Evolutionary conservation across 2,329 filamentous ascomycete species (phyloP), one percentile per base, ranked within the genome.

Genomic region (Tolypocladium endophyticum): DNA sequence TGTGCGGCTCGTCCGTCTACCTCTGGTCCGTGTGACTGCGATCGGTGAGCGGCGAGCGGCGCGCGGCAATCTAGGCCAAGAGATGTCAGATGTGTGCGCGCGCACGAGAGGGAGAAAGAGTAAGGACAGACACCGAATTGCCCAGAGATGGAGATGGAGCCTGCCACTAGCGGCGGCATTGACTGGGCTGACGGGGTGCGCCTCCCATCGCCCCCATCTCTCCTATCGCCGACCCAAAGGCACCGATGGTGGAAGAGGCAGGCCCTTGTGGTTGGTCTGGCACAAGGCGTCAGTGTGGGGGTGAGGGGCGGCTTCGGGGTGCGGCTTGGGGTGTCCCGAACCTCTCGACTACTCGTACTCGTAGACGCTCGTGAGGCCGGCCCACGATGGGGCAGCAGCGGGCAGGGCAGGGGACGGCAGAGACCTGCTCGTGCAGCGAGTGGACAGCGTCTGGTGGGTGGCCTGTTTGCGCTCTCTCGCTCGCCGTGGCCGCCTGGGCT

Each of bases 151-250:
- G 54, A 20, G 47, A 59, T 47, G 59, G 55, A 58, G 59, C 54
- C 43, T 61, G 45, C 52, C 55, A 43, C 59, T 61, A 62, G 59
- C 59, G 59, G 60, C 60, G 59, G 61, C 61, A 59, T 41, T 61
- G 58, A 54, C 28, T 52, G 52, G 59, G 60, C 33, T 59, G 59
- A 59, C 53, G 58, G 35, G 52, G 56, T 58, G 58, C 53, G 57
- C 58, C 58, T 58, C 60, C 59, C 55, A 62, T 60, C 60, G 57
- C 60, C 61, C 57, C 56, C 59, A 60, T 55, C 57, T 58, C 56
- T 55, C 60, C 59, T 57, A 59, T 62, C 61, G 58, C 59, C 62
- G 57, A 58, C 59, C 57, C 30, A 59, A 57, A 61, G 56, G 53
- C 45, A 50, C 28, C 28, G 28, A 43, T 45, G 57, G 58, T 33